Evolutionary conservation across 108 stramenopile species (phyloP).

Genomic region (Craspedostauros australis): DNA sequence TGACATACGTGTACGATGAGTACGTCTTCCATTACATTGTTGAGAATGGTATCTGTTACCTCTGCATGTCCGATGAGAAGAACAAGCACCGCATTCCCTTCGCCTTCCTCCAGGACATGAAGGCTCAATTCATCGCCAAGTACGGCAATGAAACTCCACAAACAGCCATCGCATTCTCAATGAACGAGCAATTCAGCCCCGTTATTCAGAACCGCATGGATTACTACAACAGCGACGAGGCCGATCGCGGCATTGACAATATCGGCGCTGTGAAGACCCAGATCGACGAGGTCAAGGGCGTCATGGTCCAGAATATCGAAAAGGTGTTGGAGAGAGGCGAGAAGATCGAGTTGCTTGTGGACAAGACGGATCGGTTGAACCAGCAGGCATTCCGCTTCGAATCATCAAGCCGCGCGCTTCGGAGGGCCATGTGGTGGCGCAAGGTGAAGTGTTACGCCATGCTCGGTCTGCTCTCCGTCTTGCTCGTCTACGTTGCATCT

Average conservation of each 20-base stretch:
- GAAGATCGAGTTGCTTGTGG: slow-evolving; percentile 97
- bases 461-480: slow-evolving; percentile 38
- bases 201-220: slow-evolving; percentile 83
- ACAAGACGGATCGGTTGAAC: slow-evolving; percentile 92
- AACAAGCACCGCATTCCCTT: slow-evolving; percentile 91
- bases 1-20: slow-evolving; percentile 73
- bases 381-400: slow-evolving; percentile 93
- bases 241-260: slow-evolving; percentile 59
- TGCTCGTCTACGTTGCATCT: slow-evolving; percentile 55
- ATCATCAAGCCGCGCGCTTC: slow-evolving; percentile 61
- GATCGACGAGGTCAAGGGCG: slow-evolving; percentile 92
- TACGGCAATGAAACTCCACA: slow-evolving; percentile 81
- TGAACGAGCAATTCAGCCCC: slow-evolving; percentile 87
- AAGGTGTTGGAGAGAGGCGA: slow-evolving; percentile 95
- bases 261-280: slow-evolving; percentile 80
- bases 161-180: slow-evolving; percentile 88
- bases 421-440: slow-evolving; percentile 85
- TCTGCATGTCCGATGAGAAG: slow-evolving; percentile 92
- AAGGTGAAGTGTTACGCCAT: slow-evolving; percentile 65
- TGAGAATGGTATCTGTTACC: slow-evolving; percentile 86
- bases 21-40: slow-evolving; percentile 90
- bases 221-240: slow-evolving; percentile 81
- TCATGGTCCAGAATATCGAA: slow-evolving; percentile 97
- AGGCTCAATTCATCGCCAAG: slow-evolving; percentile 63
- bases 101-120: slow-evolving; percentile 92